Conservation (phyloP, 2,329 filamentous ascomycete genomes). For the Sporothrix pseudoabietina region DNA sequence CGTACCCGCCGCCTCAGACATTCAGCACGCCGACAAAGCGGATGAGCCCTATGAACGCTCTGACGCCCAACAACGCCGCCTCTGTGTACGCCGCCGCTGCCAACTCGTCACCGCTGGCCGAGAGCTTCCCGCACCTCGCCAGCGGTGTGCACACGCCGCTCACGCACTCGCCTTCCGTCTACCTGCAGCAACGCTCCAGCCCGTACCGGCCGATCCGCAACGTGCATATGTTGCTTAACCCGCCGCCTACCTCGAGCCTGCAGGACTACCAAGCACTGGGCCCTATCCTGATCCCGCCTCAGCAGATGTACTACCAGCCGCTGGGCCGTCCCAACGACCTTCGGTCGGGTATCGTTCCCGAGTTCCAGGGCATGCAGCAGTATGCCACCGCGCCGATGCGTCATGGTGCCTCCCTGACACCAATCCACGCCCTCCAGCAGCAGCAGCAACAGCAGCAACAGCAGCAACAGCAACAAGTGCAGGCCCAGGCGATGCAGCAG, state of each 20-base stretch:
- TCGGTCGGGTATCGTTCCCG: constrained; percentile 70
- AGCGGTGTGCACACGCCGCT: constrained; percentile 61
- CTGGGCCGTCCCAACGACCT: constrained; percentile 69
- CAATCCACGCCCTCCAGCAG: constrained; percentile 31
- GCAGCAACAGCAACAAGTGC: constrained; percentile 23
- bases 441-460: constrained; percentile 26
- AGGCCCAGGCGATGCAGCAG: constrained; percentile 10
- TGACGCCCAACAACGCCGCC: constrained; percentile 44
- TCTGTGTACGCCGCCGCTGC: constrained; percentile 60
- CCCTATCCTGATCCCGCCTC: constrained; percentile 52
- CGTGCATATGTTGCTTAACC: constrained; percentile 88
- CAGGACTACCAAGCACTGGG: constrained; percentile 67
- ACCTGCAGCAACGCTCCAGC: constrained; percentile 83
- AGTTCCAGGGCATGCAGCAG: constrained; percentile 46
- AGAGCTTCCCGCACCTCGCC: constrained; percentile 54
- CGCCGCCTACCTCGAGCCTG: constrained; percentile 77
- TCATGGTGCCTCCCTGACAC: constrained; percentile 29
- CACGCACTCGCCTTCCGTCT: constrained; percentile 82
- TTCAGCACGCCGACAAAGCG: constrained; percentile 58
- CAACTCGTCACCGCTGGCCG: constrained; percentile 68
- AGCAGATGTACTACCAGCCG: constrained; percentile 82
- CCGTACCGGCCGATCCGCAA: constrained; percentile 89
- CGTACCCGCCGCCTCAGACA: constrained; percentile 34
- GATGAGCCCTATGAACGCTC: constrained; percentile 53
- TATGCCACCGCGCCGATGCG: constrained; percentile 23